Conservation (phyloP, 768 basidiomycete species). For the Termitomyces sp. region DNA sequence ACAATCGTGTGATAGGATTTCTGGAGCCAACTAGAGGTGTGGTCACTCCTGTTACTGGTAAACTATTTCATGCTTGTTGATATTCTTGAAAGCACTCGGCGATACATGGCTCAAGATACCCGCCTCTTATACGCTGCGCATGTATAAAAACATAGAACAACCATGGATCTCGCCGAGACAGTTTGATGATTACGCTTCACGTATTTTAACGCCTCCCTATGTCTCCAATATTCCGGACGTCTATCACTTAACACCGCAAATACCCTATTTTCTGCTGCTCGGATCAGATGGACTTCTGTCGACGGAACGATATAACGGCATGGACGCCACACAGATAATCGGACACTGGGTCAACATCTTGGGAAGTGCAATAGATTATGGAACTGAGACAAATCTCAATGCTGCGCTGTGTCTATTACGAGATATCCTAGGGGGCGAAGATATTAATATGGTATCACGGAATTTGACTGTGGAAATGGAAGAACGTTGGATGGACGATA, state of each 20-base stretch:
- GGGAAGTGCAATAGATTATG: conserved; percentile 3
- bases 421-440: conserved; percentile 35
- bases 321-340: conserved; percentile 5
- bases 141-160: conserved; percentile 16
- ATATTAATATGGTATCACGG: conserved; percentile 28
- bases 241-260: conserved; percentile 24
- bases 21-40: conserved; percentile 54
- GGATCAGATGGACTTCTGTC: conserved; percentile 35
- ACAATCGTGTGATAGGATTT: conserved; percentile 47
- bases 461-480: conserved; percentile 41
- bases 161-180: conserved; percentile 26
- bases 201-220: conserved; percentile 37
- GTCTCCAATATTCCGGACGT: conserved; percentile 38
- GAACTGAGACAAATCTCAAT: conserved; percentile 16
- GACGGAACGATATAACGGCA: conserved; percentile 7
- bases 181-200: conserved; percentile 26
- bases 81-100: conserved; percentile 30
- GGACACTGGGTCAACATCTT: conserved; percentile 4
- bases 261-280: conserved; percentile 33
- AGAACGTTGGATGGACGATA: conserved; percentile 41
- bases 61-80: background rate
- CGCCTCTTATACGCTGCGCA: conserved; percentile 10
- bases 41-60: conserved; percentile 7
- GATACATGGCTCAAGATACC: conserved; percentile 44
- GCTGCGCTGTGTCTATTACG: conserved; percentile 33